Percentiles rank a stretch among this genome's conserved stretches.
Conservation (phyloP, 495 filamentous ascomycete genomes). For the Astrothelium subdiscretum region DNA sequence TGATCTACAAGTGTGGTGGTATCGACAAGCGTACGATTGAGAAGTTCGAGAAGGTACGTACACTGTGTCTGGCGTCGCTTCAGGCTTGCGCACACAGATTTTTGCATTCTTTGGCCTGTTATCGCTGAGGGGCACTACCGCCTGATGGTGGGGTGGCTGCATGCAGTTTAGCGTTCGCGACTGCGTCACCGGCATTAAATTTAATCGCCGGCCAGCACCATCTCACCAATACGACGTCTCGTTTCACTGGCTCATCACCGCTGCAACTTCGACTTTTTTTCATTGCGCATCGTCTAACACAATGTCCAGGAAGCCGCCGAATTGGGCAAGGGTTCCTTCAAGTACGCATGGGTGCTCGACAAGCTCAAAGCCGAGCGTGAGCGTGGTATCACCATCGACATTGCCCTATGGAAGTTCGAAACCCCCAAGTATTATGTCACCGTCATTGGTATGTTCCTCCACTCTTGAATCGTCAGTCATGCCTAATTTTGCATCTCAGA, state of each 20-base stretch:
- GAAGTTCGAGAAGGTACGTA: conserved; percentile 99
- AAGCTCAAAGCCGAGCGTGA: conserved; percentile 99
- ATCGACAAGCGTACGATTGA: conserved; percentile 99
- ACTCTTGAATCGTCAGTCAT: conserved; percentile 3
- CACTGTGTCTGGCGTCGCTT: conserved; percentile 5
- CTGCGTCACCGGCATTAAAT: neutral
- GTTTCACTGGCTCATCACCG: neutral
- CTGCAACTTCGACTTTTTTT: neutral
- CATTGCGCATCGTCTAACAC: conserved; percentile 27
- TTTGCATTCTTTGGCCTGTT: conserved; percentile 7
- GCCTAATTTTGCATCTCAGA: conserved; percentile 39
- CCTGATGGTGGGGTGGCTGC: conserved; percentile 5
- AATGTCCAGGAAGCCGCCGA: conserved; percentile 80
- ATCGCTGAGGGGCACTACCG: conserved; percentile 23
- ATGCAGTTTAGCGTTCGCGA: neutral
- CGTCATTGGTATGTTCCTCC: conserved; percentile 25
- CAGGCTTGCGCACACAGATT: conserved; percentile 25
- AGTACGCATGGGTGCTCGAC: conserved; percentile 99
- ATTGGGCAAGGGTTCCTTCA: conserved; percentile 99
- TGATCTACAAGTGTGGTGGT: conserved; percentile 99
- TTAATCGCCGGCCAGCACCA: neutral
- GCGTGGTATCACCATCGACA: conserved; percentile 99
- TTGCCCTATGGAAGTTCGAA: conserved; percentile 99
- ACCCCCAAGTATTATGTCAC: conserved; percentile 96
- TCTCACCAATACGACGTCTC: neutral